phyloP scores from a whole-genome alignment of 257 asterid species.

The Dorcoceras hygrometricum region DNA sequence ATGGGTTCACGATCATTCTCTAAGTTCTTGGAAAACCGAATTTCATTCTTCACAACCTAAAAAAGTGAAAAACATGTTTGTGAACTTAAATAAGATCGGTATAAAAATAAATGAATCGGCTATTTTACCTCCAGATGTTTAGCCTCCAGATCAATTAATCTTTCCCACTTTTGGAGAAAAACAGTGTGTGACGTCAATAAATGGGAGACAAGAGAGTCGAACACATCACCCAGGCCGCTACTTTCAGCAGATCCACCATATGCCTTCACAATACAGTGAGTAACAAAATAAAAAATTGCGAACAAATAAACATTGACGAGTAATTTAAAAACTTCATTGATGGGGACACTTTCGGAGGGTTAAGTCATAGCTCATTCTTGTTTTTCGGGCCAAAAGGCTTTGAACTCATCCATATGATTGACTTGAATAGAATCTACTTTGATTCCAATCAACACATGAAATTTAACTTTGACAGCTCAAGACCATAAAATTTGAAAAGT shows the following conservation, averaged over 20 bases:
- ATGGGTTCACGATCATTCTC: constrained; percentile 39
- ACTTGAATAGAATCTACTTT: not conserved
- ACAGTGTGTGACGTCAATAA: constrained; percentile 51
- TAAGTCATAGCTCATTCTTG: not conserved
- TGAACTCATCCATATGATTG: not conserved
- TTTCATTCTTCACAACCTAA: constrained; percentile 65
- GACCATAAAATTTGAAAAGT: no score
- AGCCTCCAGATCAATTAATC: constrained; percentile 88
- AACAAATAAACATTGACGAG: constrained; percentile 8
- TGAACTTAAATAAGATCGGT: constrained; percentile 16
- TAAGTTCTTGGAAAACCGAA: constrained; percentile 50
- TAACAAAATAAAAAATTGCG: constrained; percentile 11
- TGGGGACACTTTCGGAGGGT: not conserved
- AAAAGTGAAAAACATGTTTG: constrained; percentile 20
- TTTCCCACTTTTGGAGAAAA: constrained; percentile 89
- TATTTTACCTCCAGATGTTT: constrained; percentile 67
- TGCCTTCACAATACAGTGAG: constrained; percentile 51
- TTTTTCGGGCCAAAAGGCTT: not conserved
- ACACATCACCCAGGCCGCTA: constrained; percentile 74
- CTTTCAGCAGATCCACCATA: constrained; percentile 72
- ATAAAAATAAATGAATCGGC: constrained; percentile 20
- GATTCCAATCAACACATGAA: not conserved
- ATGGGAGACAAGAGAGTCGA: constrained; percentile 79
- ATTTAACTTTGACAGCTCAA: no score
- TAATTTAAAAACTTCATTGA: not conserved